Percentiles rank a stretch among this genome's conserved stretches.
Evolutionary conservation across 306 rosid genomes (phyloP).

Genomic region (Citrullus colocynthis): DNA sequence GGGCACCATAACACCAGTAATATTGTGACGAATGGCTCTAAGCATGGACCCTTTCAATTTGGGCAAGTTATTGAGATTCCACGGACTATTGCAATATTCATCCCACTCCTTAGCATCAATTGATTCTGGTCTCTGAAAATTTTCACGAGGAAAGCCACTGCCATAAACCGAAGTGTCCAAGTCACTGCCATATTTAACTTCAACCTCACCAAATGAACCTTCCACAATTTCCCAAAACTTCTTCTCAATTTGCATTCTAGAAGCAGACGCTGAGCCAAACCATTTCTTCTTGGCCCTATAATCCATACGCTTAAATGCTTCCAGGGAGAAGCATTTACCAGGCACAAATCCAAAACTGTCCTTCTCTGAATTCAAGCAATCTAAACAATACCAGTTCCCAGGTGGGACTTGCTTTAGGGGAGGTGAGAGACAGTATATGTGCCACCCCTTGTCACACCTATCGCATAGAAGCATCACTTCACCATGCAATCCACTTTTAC

Average conservation of each 20-base stretch:
- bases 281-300: constrained; percentile 77
- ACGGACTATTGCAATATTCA: constrained; percentile 68
- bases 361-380: constrained; percentile 78
- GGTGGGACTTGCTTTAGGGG: constrained; percentile 73
- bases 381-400: constrained; percentile 93
- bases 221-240: constrained; percentile 98
- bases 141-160: constrained; percentile 77
- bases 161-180: constrained; percentile 83
- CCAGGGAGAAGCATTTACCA: constrained; percentile 61
- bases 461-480: constrained; percentile 95
- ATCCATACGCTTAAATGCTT: constrained; percentile 72
- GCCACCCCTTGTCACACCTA: constrained; percentile 97
- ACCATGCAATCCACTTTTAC: constrained; percentile 91
- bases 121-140: constrained; percentile 48
- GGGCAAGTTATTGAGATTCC: constrained; percentile 97
- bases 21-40: constrained; percentile 74
- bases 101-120: constrained; percentile 67
- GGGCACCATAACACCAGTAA: constrained; percentile 98
- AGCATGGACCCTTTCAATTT: constrained; percentile 89
- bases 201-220: constrained; percentile 85
- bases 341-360: constrained; percentile 95
- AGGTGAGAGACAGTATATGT: constrained; percentile 82
- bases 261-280: constrained; percentile 80
- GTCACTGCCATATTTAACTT: constrained; percentile 95
- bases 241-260: constrained; percentile 77